Evolutionary conservation across 2,329 filamentous ascomycete genomes (phyloP), one percentile per base, ranked within the genome.

Genomic region (Hypoxylon sp.): DNA sequence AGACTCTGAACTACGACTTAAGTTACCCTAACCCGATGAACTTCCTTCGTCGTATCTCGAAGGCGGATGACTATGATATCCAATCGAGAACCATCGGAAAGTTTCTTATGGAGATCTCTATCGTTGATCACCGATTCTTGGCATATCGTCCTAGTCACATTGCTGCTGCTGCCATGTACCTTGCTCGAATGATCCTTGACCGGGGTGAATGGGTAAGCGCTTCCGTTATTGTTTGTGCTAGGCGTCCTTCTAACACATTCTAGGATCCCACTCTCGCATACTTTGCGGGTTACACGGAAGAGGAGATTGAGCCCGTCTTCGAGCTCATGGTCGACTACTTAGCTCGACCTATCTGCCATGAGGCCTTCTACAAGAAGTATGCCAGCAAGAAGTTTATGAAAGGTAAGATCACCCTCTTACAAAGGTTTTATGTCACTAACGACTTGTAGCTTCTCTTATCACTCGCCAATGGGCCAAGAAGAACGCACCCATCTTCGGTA

Each of bases 21-120:
- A 98, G 95, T 85, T 99, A 98, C 79, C 96, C 96, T 63, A 99
- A 99, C 83, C 96, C 96, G 22, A 99, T 99, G 96, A 99, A 99
- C 88, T 99, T 99, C 85, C 89, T 99, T 68, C 93, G 96, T 72
- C 93, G 97, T 74, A 97, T 99, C 82, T 98, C 95, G 69, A 99
- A 99, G 86, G 97, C 96, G 77, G 97, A 99, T 84, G 96, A 97
- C 85, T 99, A 99, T 83, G 95, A 99, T 82, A 97, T 98, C 77
- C 94, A 98, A 81, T 97, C 95, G 68, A 93, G 96, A 76, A 99
- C 96, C 51, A 89, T 99, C 67, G 96, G 94, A 81, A 99, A 99
- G 84, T 99, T 98, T 81, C 86, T 99, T 53, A 94, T 97, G 84
- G 96, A 99, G 85, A 98, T 99, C 78, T 96, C 94, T 80, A 89